Evolutionary conservation across 2,329 filamentous ascomycete genomes (phyloP), one percentile per base, ranked within the genome.

Genomic region (Paraconiothyrium sp.): DNA sequence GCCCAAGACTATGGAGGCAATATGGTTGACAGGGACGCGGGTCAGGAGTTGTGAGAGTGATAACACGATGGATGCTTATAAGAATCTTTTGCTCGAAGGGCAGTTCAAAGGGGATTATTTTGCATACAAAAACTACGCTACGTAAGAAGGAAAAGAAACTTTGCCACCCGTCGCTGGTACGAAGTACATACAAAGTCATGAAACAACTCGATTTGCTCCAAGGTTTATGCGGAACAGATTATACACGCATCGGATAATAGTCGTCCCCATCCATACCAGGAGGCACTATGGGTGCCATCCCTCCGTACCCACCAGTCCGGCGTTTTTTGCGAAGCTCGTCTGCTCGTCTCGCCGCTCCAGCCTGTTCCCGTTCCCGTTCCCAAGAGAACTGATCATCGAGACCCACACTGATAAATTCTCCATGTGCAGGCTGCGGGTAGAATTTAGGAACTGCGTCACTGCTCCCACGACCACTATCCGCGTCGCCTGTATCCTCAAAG

Each of bases 261-360:
- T 13, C 37, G 5, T 22, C 20, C 22, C 24, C 13, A 7, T 54
- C 14, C 51, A 44, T 44, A 44, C 39, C 27, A 22, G 6, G 6
- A 2, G 51, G 24, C 1, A 34, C 2, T 1, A 49, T 9, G 20
- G 54, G 30, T 8, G 44, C 22, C 32, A 57, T 35, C 44, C 44
- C 37, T 6, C 55, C 46, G 22, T 57, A 50, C 16, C 44, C 55
- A 30, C 47, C 46, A 9, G 55, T 30, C 20, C 55, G 22, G 30
- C 22, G 46, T 46, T 41, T 49, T 6, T 57, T 11, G 16, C 35
- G 39, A 20, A 20, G 13, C 34, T 34, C 30, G 2, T 30, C 24
- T 16, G 16, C 47, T 16, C 32, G n/a, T 20, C 35, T 14, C 55
- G 5, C 14, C 20, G 5, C 22, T 22, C n/a, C 35, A 50, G 14